Base-by-base conservation (phyloP, 805 yeast species). In the Starmerella gropengiesseri region DNA sequence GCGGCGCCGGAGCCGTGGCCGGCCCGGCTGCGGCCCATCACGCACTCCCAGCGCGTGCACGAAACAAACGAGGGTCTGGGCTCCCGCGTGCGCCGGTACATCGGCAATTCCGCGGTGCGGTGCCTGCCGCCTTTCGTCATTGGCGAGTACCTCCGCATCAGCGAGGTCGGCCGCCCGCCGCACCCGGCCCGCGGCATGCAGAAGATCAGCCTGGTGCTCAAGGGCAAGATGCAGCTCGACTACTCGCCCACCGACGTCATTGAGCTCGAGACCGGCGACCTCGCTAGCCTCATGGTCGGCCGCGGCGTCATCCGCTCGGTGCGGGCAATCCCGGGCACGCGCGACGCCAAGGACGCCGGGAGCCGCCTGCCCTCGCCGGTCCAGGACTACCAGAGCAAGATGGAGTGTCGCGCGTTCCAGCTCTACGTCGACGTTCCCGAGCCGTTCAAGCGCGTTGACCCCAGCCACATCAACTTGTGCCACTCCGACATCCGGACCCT, bases 1-100 rank as follows among this genome's bases (percentile, higher is more conserved):
- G 13, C 6, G 28, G n/a, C 28, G 28, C n/a, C n/a, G 28, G 28
- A 13, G 14, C 16, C 34, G 34, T 9, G 25, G 16, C 12, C 35
- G 35, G 18, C 11, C 82, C 94, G 43, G 12, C 42, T 37, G 27
- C 37, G 47, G 14, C 36, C 20, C 6, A 25, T 46, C 27, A 46
- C 52, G 11, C 34, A 37, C 8, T 11, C 40, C 2, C 31, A 36
- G n/a, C 40, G 44, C 16, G 36, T 45, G 2, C 52, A 43, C 33
- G 52, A 48, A 18, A 26, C 47, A 9, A 40, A 45, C 37, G 49
- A 48, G 21, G 49, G 52, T 23, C 32, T 43, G 2, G 52, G 52
- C 5, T 28, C 38, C 11, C 33, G 31, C 17, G 47, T 43, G 16
- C 41, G 51, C 14, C 34, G 51, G 28, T 50, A 37, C 31, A 43